These are phyloP conservation scores for Gaeumannomyces tritici DNA, from an alignment of 2,329 filamentous ascomycete species.

Conservation along the genomic window DNA sequence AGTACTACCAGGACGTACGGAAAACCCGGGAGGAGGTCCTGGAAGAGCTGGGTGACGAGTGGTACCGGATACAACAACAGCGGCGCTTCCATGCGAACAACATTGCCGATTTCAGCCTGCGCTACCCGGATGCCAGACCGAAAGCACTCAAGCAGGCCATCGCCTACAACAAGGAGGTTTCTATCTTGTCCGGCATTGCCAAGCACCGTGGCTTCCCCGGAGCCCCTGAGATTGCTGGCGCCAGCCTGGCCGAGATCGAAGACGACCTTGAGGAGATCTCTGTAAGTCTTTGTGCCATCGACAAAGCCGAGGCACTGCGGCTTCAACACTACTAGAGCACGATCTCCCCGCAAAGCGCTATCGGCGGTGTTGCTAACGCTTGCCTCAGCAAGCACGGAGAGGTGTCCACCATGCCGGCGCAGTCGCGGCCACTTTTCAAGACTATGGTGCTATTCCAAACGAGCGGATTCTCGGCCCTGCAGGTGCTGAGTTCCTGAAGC, in stretches of 20 bases:
- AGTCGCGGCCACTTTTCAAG: slow-evolving; percentile 2
- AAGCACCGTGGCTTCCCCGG: slow-evolving; percentile 96
- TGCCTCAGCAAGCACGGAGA: slow-evolving; percentile 2
- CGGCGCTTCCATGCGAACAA: slow-evolving; percentile 60
- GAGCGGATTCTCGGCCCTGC: slow-evolving; percentile 7
- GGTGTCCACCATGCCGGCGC: not conserved
- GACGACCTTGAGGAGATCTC: slow-evolving; percentile 85
- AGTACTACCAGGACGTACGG: slow-evolving; percentile 80
- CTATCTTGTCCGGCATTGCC: slow-evolving; percentile 77
- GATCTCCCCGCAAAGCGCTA: not conserved
- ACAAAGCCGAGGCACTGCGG: not conserved
- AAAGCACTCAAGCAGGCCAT: slow-evolving; percentile 78
- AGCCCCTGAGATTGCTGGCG: slow-evolving; percentile 72
- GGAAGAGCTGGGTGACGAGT: slow-evolving; percentile 74
- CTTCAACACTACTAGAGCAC: not conserved
- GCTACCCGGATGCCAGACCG: slow-evolving; percentile 66
- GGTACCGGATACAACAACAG: slow-evolving; percentile 88
- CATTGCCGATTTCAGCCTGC: slow-evolving; percentile 71
- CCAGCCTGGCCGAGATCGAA: slow-evolving; percentile 64
- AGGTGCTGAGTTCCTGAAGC: slow-evolving; percentile 2
- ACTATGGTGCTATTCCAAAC: slow-evolving; percentile 3
- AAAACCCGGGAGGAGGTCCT: slow-evolving; percentile 74
- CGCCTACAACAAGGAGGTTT: slow-evolving; percentile 92
- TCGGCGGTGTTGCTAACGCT: not conserved
- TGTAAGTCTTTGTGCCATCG: slow-evolving; percentile 43